Base-by-base conservation (phyloP, 2,329 filamentous ascomycete species). In the Phialocephala sp. region DNA sequence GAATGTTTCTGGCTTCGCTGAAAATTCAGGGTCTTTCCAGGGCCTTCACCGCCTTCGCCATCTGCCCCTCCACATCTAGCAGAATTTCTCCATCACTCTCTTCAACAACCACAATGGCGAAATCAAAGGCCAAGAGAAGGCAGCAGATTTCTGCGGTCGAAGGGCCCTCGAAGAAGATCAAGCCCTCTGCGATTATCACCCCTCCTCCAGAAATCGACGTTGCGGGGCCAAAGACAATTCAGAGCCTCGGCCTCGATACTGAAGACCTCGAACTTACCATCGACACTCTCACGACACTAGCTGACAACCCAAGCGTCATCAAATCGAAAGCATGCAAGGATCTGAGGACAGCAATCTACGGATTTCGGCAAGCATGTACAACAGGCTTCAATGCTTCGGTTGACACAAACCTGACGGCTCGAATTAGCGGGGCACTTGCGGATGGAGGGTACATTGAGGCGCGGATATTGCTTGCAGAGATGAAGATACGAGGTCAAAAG, bases 281-380 rank as follows among this genome's bases (percentile, higher is more conserved):
- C 63, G 89, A 91, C 37, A 91, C 88, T 0, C 81, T 91, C 35
- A 80, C 79, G 1, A 82, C 84, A 0, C 81, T 91, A 12, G 78
- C 87, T 0, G 77, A 84, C 64, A 83, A 90, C 68, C 89, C 89
- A 0, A 78, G 76, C 24, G 73, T 91, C 24, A 90, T 89, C 75
- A 91, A 91, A 76, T 86, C 87, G 0, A 91, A 90, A 72, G 82
- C 81, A 27, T 91, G 89, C 78, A 89, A 86, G 72, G 87, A 89
- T 57, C 78, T 91, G 2, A 82, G 89, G 22, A 85, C 84, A 3
- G 89, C 89, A 5, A 88, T 90, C 8, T 90, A 90, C 72, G 86
- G 88, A 22, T 91, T 92, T 66, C 85, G 88, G 1, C 85, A 90
- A 74, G 86, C 88, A 18, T 91, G 88, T 70, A 89, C 87, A 0